Evolutionary conservation across 129 eudicot genomes (phyloP).

Genomic region (Arctium minus): DNA sequence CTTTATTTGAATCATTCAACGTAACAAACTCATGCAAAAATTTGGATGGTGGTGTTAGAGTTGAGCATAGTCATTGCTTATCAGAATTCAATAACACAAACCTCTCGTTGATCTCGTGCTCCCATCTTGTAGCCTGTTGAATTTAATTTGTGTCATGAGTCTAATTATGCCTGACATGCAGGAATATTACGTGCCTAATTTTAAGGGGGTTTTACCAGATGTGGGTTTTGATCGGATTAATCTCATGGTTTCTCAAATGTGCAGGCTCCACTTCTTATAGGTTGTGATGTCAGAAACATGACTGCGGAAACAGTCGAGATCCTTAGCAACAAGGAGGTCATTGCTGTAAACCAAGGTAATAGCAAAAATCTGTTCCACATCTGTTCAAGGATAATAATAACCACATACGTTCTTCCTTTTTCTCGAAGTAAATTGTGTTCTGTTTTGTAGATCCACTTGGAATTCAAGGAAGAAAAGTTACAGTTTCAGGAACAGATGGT

Average conservation of each 20-base stretch:
- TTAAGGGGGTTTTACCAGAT: no score
- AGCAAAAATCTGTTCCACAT: background rate
- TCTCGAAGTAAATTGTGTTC: background rate
- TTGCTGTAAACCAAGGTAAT: slow-evolving; percentile 92
- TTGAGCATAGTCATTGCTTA: no score
- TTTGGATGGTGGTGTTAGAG: background rate
- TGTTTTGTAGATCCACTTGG: slow-evolving; percentile 71
- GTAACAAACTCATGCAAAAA: background rate
- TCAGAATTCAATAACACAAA: no score
- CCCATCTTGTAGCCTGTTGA: no score
- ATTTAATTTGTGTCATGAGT: no score
- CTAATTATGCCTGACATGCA: no score
- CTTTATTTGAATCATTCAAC: background rate
- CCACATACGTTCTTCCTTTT: background rate
- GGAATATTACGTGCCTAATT: no score
- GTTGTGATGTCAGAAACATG: slow-evolving; percentile 94
- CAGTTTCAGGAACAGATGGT: slow-evolving; percentile 49
- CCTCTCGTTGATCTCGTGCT: no score
- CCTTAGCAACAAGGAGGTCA: slow-evolving; percentile 73
- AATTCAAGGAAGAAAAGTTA: slow-evolving; percentile 88
- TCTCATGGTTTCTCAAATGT: background rate
- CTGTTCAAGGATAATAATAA: background rate
- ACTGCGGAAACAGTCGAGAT: slow-evolving; percentile 70
- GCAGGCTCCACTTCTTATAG: slow-evolving; percentile 92
- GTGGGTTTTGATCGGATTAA: no score